These are phyloP conservation scores for Parasitella parasitica DNA, from an alignment of 371 early-diverging fungal species.

Conservation along the genomic window DNA sequence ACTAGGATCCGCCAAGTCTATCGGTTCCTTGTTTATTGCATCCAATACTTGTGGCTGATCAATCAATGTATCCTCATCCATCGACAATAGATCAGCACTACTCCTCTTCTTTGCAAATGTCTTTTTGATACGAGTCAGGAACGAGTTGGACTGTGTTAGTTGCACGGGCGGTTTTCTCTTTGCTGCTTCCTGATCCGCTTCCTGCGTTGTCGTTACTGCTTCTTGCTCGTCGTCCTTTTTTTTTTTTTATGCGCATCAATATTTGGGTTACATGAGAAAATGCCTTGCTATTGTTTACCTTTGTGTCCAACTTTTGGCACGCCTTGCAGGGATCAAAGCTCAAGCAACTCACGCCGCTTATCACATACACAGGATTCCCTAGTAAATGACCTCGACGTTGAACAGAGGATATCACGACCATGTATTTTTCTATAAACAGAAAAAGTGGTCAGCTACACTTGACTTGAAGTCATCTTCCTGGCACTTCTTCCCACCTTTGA, in stretches of 20 bases:
- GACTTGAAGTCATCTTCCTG: no score
- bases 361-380: slow-evolving; percentile 43
- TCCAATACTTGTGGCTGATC: slow-evolving; percentile 7
- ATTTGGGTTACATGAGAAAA: background rate
- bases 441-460: no score
- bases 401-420: slow-evolving; percentile 47
- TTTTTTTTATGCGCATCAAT: background rate
- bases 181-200: background rate
- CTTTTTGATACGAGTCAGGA: slow-evolving; percentile 28
- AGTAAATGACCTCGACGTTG: slow-evolving; percentile 46
- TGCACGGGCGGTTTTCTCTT: slow-evolving; percentile 10
- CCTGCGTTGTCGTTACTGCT: slow-evolving; percentile 1
- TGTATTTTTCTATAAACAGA: slow-evolving; percentile 34
- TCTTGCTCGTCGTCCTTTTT: slow-evolving; percentile 8
- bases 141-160: slow-evolving; percentile 23
- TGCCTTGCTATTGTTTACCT: background rate
- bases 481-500: slow-evolving; percentile 32
- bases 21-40: background rate
- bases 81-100: background rate
- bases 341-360: slow-evolving; percentile 48
- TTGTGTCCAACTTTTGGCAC: slow-evolving; percentile 23
- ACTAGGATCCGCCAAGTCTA: no score
- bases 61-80: slow-evolving; percentile 13
- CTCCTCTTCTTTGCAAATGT: slow-evolving; percentile 23
- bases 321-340: slow-evolving; percentile 35